phyloP scores from a whole-genome alignment of 2,329 filamentous ascomycete genomes.

The Amauroascus niger region DNA sequence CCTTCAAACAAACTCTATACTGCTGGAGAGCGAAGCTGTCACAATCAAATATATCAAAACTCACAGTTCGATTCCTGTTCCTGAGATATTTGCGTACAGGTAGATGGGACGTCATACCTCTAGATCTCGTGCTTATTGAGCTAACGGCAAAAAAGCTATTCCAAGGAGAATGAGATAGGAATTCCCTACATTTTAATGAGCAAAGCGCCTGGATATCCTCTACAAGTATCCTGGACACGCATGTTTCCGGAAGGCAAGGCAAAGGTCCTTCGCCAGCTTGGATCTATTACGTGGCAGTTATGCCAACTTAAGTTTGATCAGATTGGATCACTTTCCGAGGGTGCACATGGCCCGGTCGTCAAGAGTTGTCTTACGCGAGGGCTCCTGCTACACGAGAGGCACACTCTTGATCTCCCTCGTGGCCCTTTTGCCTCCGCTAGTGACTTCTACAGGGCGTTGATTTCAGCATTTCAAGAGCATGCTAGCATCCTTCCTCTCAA shows the following conservation, averaged over 20 bases:
- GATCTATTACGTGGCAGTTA: slow-evolving; percentile 21
- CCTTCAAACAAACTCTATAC: not conserved
- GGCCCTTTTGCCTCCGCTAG: slow-evolving; percentile 19
- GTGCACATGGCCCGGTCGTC: slow-evolving; percentile 17
- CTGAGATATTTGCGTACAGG: slow-evolving; percentile 24
- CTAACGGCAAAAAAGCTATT: not conserved
- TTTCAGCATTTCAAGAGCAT: slow-evolving; percentile 19
- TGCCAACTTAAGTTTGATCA: slow-evolving; percentile 22
- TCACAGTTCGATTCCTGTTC: slow-evolving; percentile 26
- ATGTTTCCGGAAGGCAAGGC: slow-evolving; percentile 16
- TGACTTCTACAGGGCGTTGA: slow-evolving; percentile 19
- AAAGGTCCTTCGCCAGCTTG: slow-evolving; percentile 25
- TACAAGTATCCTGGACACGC: slow-evolving; percentile 11
- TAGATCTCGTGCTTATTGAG: not conserved
- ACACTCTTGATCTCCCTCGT: slow-evolving; percentile 15
- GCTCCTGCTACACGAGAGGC: slow-evolving; percentile 18
- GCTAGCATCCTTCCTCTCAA: slow-evolving; percentile 10
- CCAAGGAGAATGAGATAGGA: slow-evolving; percentile 23
- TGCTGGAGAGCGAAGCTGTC: slow-evolving; percentile 24
- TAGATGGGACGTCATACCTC: slow-evolving; percentile 7
- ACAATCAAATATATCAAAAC: slow-evolving; percentile 24
- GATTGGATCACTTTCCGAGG: slow-evolving; percentile 26
- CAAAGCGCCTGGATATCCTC: slow-evolving; percentile 23
- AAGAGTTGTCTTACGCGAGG: slow-evolving; percentile 19
- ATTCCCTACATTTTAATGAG: slow-evolving; percentile 30